These are phyloP conservation scores for Torulaspora delbrueckii DNA, from an alignment of 805 yeast genomes.

Conservation along the genomic window DNA sequence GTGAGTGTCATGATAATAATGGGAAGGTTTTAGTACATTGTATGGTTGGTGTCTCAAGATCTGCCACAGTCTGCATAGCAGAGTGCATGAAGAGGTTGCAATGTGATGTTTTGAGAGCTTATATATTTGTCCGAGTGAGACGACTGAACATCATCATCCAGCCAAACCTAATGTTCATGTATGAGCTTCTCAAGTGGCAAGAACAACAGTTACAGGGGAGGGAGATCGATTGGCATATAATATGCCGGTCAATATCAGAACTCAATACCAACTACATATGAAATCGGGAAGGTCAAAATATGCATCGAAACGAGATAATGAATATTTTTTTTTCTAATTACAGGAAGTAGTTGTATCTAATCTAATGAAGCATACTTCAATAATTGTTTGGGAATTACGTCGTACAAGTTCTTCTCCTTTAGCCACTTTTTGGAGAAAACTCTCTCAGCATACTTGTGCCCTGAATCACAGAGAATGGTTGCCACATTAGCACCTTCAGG, in stretches of 20 bases:
- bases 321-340: neutral
- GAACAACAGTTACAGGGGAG: constrained; percentile 38
- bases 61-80: constrained; percentile 93
- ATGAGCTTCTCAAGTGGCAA: constrained; percentile 65
- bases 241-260: constrained; percentile 77
- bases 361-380: constrained; percentile 56
- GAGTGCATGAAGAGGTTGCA: constrained; percentile 79
- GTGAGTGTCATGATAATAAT: constrained; percentile 42
- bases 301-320: neutral
- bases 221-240: constrained; percentile 81
- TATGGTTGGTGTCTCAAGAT: constrained; percentile 91
- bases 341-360: constrained; percentile 5
- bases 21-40: constrained; percentile 78
- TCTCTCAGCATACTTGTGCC: constrained; percentile 81
- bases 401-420: constrained; percentile 58
- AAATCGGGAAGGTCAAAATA: neutral
- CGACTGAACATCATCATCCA: constrained; percentile 89
- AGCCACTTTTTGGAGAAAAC: constrained; percentile 77
- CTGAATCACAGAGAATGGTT: constrained; percentile 85
- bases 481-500: constrained; percentile 82
- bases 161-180: constrained; percentile 88
- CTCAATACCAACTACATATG: constrained; percentile 64
- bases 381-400: constrained; percentile 64
- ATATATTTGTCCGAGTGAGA: constrained; percentile 81
- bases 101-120: constrained; percentile 70